Percentiles rank a stretch among this genome's conserved stretches.
These are phyloP conservation scores for Pleurozium schreberi DNA, from an alignment of 225 moss, liverwort and hornwort genomes.

Conservation along the genomic window DNA sequence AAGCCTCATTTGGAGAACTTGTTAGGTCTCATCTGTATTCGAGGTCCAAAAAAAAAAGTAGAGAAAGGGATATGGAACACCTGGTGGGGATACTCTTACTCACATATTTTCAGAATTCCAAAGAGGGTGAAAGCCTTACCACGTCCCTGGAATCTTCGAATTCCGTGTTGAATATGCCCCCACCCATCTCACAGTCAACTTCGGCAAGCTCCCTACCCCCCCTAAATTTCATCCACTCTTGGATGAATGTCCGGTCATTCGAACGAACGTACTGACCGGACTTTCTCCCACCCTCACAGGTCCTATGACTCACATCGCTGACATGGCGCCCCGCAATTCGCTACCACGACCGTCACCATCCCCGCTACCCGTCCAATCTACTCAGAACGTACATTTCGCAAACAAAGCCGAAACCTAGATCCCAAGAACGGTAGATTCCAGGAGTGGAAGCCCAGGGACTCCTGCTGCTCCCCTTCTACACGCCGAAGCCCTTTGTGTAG, in stretches of 20 bases:
- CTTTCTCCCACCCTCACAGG: neutral
- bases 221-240: neutral
- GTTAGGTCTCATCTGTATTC: too few relatives aligned
- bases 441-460: neutral
- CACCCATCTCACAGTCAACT: neutral
- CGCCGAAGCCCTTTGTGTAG: neutral
- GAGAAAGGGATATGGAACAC: too few relatives aligned
- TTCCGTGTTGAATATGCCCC: neutral
- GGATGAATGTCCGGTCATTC: neutral
- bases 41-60: too few relatives aligned
- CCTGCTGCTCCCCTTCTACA: neutral
- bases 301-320: conserved; percentile 1
- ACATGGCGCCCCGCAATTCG: conserved; percentile 6
- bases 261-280: neutral
- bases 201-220: neutral
- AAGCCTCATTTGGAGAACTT: too few relatives aligned
- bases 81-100: too few relatives aligned
- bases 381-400: accelerated
- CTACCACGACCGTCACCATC: neutral
- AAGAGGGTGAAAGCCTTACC: neutral
- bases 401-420: neutral
- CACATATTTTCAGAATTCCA: neutral
- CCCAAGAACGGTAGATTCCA: neutral
- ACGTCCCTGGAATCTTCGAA: neutral
- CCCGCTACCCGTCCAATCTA: neutral